phyloP scores from a whole-genome alignment of 2,329 filamentous ascomycete species.

The Epichloe coenophiala region DNA sequence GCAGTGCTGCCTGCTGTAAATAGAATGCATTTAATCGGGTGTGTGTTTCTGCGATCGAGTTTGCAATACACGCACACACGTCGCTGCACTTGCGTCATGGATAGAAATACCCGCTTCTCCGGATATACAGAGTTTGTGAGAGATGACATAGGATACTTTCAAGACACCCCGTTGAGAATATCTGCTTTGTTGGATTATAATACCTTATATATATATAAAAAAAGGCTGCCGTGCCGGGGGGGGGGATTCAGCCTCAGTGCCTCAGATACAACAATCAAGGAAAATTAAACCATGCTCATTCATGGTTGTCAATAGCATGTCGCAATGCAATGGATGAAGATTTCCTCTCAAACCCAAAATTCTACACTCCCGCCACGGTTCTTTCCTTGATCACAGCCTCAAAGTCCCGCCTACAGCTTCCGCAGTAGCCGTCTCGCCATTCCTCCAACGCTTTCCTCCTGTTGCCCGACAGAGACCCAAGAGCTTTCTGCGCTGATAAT shows the following conservation, averaged over 20 bases:
- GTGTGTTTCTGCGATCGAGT: too few species aligned
- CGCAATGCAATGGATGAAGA: not conserved
- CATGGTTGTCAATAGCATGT: not conserved
- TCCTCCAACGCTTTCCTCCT: slow-evolving; percentile 25
- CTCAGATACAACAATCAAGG: not conserved
- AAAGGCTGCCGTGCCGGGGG: too few species aligned
- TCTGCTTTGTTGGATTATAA: too few species aligned
- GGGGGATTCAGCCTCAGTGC: not conserved
- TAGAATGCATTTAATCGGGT: too few species aligned
- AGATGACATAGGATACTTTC: too few species aligned
- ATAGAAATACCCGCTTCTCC: too few species aligned
- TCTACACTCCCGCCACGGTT: slow-evolving; percentile 12
- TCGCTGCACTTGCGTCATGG: too few species aligned
- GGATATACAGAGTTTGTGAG: too few species aligned
- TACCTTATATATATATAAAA: too few species aligned
- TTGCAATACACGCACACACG: too few species aligned
- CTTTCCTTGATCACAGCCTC: slow-evolving; percentile 18
- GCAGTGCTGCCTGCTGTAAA: too few species aligned
- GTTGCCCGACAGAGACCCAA: slow-evolving; percentile 16
- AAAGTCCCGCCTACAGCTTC: slow-evolving; percentile 38
- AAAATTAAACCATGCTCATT: not conserved
- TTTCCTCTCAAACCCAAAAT: not conserved
- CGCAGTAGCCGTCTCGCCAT: slow-evolving; percentile 42
- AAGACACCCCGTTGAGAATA: too few species aligned
- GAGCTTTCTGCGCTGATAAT: slow-evolving; percentile 17